Evolutionary conservation across 1,284 basidiomycete species (phyloP).

Genomic region (Gomphus sp.): DNA sequence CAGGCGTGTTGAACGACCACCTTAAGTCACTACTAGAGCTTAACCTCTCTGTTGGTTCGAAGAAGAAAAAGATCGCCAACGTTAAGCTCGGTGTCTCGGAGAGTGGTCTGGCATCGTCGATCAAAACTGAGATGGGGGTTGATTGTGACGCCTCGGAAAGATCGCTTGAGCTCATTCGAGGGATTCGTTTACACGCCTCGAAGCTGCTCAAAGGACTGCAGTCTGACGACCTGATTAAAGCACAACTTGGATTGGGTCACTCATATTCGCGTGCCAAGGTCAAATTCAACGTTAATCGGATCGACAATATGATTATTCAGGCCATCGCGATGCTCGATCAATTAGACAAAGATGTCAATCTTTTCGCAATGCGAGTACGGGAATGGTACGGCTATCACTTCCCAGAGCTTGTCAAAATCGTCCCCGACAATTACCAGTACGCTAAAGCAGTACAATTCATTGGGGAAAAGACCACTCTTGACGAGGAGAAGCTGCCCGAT

Average conservation of each 20-base stretch:
- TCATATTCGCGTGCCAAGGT: constrained; percentile 97
- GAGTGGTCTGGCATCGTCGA: constrained; percentile 67
- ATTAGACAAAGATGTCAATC: constrained; percentile 99
- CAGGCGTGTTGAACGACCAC: constrained; percentile 83
- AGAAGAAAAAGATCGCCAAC: constrained; percentile 52
- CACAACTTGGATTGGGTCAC: constrained; percentile 96
- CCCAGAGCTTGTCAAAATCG: constrained; percentile 92
- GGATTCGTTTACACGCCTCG: constrained; percentile 86
- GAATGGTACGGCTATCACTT: constrained; percentile 99
- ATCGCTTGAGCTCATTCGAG: constrained; percentile 85
- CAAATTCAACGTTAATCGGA: constrained; percentile 99
- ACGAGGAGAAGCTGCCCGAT: constrained; percentile 72
- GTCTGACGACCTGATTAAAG: constrained; percentile 82
- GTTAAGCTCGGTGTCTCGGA: constrained; percentile 85
- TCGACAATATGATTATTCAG: constrained; percentile 99
- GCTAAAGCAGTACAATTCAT: constrained; percentile 85
- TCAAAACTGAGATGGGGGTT: constrained; percentile 72
- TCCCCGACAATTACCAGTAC: constrained; percentile 94
- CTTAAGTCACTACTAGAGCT: constrained; percentile 84
- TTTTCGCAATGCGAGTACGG: constrained; percentile 95
- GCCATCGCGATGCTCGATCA: constrained; percentile 98
- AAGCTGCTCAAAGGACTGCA: constrained; percentile 89
- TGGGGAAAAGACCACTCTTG: constrained; percentile 78
- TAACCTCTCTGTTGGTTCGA: constrained; percentile 73
- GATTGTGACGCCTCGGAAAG: constrained; percentile 85